A percentile compares a stretch with the other conserved stretches of the same genome.
Evolutionary conservation across 495 filamentous ascomycete species (phyloP).

Genomic region (Hypoxylon lenormandii): DNA sequence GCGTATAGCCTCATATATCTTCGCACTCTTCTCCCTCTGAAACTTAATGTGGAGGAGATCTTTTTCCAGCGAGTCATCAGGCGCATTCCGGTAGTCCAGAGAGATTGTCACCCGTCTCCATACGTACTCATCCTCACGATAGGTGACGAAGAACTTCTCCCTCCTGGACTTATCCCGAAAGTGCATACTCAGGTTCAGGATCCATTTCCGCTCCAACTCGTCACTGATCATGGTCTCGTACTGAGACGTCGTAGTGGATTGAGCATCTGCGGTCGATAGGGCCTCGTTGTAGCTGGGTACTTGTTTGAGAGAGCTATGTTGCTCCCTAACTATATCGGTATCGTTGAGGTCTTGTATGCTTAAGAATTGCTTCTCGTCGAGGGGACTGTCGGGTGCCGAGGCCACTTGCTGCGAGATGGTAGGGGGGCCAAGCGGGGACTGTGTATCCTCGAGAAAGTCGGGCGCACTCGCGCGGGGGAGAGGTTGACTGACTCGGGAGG

Average conservation of each 20-base stretch:
- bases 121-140: slow-evolving; percentile 76
- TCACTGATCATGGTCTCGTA: slow-evolving; percentile 73
- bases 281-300: slow-evolving; percentile 38
- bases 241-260: slow-evolving; percentile 63
- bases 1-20: slow-evolving; percentile 94
- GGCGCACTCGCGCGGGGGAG: slow-evolving; percentile 60
- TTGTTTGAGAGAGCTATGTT: slow-evolving; percentile 22
- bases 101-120: slow-evolving; percentile 94
- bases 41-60: slow-evolving; percentile 81
- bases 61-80: slow-evolving; percentile 82
- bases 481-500: slow-evolving; percentile 48
- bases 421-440: slow-evolving; percentile 23
- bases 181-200: slow-evolving; percentile 97
- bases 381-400: slow-evolving; percentile 48
- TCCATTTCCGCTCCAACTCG: slow-evolving; percentile 91
- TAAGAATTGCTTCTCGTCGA: slow-evolving; percentile 51
- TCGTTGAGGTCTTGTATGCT: slow-evolving; percentile 39
- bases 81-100: slow-evolving; percentile 87
- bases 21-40: slow-evolving; percentile 92
- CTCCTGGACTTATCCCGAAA: slow-evolving; percentile 93
- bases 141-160: slow-evolving; percentile 99
- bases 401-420: slow-evolving; percentile 29
- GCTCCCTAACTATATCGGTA: slow-evolving; percentile 38
- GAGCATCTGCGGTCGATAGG: slow-evolving; percentile 51
- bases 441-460: slow-evolving; percentile 51